A percentile compares a stretch with the other conserved stretches of the same genome.
These are phyloP conservation scores for Bonia amplexicaulis DNA, from an alignment of 176 grass and related monocot species.

Conservation along the genomic window DNA sequence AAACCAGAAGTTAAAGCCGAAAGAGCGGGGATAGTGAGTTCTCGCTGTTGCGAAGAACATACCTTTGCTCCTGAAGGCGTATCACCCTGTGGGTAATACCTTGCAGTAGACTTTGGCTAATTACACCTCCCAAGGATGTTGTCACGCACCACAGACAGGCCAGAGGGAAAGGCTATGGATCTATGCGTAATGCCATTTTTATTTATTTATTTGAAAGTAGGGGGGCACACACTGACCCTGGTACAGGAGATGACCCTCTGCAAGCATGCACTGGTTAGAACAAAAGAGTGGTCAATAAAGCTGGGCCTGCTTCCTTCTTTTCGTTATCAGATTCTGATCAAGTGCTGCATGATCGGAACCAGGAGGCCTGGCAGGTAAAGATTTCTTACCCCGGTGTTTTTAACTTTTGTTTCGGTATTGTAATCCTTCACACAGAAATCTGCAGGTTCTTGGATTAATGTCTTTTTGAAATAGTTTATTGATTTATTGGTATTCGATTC, in stretches of 20 bases:
- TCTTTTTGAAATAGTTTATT: no score
- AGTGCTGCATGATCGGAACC: conserved; percentile 38
- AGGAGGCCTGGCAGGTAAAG: conserved; percentile 8
- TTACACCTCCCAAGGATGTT: conserved; percentile 5
- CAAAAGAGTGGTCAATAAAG: conserved; percentile 41
- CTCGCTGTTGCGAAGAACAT: not conserved
- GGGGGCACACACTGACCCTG: not conserved
- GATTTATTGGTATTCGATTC: no score
- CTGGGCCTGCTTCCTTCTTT: conserved; percentile 16
- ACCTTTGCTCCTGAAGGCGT: not conserved
- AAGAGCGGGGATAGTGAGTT: no score
- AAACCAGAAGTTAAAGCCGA: no score
- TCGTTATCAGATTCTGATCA: conserved; percentile 30
- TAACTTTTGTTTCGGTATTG: not conserved
- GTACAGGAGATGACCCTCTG: not conserved
- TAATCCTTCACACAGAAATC: not conserved
- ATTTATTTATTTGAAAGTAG: not conserved
- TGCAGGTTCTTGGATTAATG: not conserved
- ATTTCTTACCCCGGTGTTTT: not conserved
- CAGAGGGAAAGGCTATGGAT: not conserved
- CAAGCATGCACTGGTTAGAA: not conserved
- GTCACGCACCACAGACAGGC: not conserved
- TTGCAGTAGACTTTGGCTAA: not conserved
- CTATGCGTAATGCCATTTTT: not conserved
- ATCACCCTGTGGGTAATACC: not conserved